phyloP scores from a whole-genome alignment of 441 rosid genomes.

The Syzygium syzygioides region DNA sequence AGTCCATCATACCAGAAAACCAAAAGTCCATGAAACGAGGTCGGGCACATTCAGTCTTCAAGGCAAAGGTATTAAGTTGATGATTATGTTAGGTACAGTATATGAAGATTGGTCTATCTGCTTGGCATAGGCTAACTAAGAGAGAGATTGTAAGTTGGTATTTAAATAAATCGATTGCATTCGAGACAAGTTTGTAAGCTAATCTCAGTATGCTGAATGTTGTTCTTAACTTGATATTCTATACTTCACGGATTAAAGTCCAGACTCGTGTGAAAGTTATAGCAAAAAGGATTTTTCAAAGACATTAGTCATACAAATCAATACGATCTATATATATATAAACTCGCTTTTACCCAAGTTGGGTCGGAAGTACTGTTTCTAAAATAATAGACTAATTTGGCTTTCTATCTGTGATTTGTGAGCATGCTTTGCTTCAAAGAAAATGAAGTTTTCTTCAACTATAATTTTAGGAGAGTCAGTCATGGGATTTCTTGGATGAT shows the following conservation, averaged over 20 bases:
- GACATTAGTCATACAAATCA: neutral
- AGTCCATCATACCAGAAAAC: slow-evolving; percentile 58
- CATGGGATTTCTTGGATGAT: neutral
- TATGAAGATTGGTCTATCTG: neutral
- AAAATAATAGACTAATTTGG: neutral
- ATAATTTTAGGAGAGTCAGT: neutral
- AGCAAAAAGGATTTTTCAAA: neutral
- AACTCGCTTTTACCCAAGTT: neutral
- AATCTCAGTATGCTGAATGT: neutral
- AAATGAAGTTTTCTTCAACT: neutral
- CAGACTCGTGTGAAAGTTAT: neutral
- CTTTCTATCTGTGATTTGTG: neutral
- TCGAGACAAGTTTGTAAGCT: neutral
- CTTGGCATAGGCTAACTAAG: neutral
- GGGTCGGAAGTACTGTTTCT: neutral
- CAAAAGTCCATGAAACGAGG: slow-evolving; percentile 57
- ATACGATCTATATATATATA: neutral
- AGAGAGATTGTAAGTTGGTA: neutral
- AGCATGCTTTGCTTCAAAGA: neutral
- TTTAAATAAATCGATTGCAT: neutral
- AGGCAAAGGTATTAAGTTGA: slow-evolving; percentile 49
- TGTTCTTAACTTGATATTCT: neutral
- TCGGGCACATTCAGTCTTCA: slow-evolving; percentile 44
- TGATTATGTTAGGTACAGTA: neutral
- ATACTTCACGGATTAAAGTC: neutral